Evolutionary conservation across 257 asterid genomes (phyloP).

Genomic region (Euphrasia confusa): DNA sequence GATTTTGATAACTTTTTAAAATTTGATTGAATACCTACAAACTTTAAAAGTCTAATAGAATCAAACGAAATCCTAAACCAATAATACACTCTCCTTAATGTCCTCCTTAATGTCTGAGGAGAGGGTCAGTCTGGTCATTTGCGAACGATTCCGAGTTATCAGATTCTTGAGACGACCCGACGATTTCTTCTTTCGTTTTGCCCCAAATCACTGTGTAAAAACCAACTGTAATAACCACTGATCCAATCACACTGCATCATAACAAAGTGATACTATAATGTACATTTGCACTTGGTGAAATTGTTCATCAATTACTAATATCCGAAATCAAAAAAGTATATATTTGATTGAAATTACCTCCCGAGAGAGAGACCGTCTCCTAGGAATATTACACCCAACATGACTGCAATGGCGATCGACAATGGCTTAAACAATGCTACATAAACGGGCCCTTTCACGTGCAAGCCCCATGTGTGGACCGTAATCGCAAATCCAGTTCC

Average conservation of each 20-base stretch:
- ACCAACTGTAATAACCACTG: slow-evolving; percentile 26
- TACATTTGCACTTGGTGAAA: too few species aligned
- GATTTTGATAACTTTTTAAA: too few species aligned
- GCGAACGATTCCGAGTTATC: too few species aligned
- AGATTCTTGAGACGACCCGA: not conserved
- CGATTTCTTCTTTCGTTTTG: slow-evolving; percentile 22
- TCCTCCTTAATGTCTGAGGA: slow-evolving; percentile 19
- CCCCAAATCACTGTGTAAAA: slow-evolving; percentile 32
- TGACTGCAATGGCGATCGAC: slow-evolving; percentile 44
- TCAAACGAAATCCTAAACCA: too few species aligned
- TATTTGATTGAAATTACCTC: slow-evolving; percentile 30
- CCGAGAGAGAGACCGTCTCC: slow-evolving; percentile 48
- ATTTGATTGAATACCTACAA: too few species aligned
- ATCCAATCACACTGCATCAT: slow-evolving; percentile 27
- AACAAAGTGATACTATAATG: too few species aligned
- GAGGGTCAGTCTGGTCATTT: slow-evolving; percentile 17
- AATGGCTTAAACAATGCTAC: slow-evolving; percentile 47
- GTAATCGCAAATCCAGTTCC: slow-evolving; percentile 25
- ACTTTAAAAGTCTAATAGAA: too few species aligned
- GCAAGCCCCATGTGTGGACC: slow-evolving; percentile 41
- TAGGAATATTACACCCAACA: slow-evolving; percentile 41
- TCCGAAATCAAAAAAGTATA: too few species aligned
- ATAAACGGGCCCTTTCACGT: slow-evolving; percentile 47
- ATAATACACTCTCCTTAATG: too few species aligned
- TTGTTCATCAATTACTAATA: not conserved